Conservation (phyloP, 2,329 filamentous ascomycete species). For the Corynespora cassiicola region DNA sequence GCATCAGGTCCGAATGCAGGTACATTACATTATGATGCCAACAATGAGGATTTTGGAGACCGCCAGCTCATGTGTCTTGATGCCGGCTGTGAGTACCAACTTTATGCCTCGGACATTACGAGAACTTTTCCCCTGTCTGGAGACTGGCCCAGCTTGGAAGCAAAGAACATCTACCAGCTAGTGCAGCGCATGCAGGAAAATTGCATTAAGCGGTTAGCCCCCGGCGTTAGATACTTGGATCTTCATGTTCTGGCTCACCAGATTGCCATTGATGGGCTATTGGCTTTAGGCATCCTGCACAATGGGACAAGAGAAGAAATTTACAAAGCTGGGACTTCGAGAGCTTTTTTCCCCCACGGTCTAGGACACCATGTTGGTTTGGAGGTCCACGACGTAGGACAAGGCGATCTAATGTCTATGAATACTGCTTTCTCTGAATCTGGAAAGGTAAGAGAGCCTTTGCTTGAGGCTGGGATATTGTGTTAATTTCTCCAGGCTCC, state of each 20-base stretch:
- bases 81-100: conserved; percentile 82
- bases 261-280: conserved; percentile 74
- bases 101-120: conserved; percentile 90
- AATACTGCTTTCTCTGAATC: conserved; percentile 26
- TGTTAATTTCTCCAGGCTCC: conserved; percentile 28
- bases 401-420: conserved; percentile 42
- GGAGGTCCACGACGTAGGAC: conserved; percentile 79
- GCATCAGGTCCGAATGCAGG: conserved; percentile 83
- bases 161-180: conserved; percentile 75
- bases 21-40: conserved; percentile 85
- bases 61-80: conserved; percentile 82
- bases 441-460: conserved; percentile 25
- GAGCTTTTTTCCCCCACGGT: conserved; percentile 91
- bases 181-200: conserved; percentile 82
- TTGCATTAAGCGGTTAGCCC: conserved; percentile 72
- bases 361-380: conserved; percentile 90
- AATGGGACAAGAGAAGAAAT: conserved; percentile 73
- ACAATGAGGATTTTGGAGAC: conserved; percentile 73
- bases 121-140: conserved; percentile 82
- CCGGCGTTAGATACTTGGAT: conserved; percentile 73
- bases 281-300: conserved; percentile 73
- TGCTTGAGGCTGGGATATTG: not conserved
- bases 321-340: conserved; percentile 77
- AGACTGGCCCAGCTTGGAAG: conserved; percentile 70
- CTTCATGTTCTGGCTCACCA: conserved; percentile 76